Base-by-base conservation (phyloP, 805 yeast genomes). In the Kazachstania martiniae region DNA sequence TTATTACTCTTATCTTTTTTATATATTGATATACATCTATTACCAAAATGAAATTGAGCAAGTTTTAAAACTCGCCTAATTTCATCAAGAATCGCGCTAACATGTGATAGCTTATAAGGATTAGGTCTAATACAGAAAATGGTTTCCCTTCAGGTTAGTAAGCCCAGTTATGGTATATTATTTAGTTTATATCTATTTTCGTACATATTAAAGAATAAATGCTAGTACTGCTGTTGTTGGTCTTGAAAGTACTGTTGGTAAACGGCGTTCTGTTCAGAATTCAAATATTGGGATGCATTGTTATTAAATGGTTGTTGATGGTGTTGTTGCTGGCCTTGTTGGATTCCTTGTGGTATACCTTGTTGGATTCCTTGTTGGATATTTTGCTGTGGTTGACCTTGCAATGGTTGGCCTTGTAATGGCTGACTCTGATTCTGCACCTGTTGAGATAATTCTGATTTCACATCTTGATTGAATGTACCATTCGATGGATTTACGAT, bases 191-290 rank as follows among this genome's bases (percentile, higher is more conserved):
- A n/a, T n/a, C n/a, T n/a, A n/a, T n/a, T n/a, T n/a, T n/a, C n/a
- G n/a, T n/a, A n/a, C n/a, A n/a, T n/a, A n/a, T n/a, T n/a, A n/a
- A n/a, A n/a, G n/a, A n/a, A n/a, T n/a, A n/a, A n/a, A n/a, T n/a
- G n/a, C n/a, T n/a, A n/a, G n/a, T n/a, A n/a, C n/a, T n/a, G n/a
- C n/a, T 70, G 77, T 51, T 70, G 77, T 34, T 67, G 65, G 51
- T 67, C 69, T 41, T 68, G 65, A 47, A 74, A 71, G 54, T 74
- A 75, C 41, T 72, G 78, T 53, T 73, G 75, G 44, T 74, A 73
- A 33, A 71, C 78, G 40, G 67, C 68, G 32, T 66, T 61, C 40
- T 64, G 68, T 33, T 70, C 73, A 32, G 70, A 68, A 44, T 68
- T 71, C 40, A 68, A 56, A 42, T 68, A 70, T 5, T 43, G 45